Evolutionary conservation across 768 basidiomycete species (phyloP).

Genomic region (Lactifluus echinatus): DNA sequence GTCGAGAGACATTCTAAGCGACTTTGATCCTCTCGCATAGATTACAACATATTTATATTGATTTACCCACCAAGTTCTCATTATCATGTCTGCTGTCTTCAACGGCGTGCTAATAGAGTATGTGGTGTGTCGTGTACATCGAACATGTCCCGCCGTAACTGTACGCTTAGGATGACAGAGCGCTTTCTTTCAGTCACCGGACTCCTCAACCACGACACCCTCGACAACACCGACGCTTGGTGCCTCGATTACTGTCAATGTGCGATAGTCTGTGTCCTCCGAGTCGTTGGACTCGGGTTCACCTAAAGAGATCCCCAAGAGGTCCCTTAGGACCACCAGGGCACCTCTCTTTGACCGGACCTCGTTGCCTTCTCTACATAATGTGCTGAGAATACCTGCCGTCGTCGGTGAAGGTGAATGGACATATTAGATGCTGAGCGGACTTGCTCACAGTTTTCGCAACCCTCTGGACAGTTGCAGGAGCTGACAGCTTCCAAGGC

Average conservation of each 20-base stretch:
- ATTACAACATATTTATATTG: not conserved
- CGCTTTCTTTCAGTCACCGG: not conserved
- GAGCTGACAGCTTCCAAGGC: conserved; percentile 48
- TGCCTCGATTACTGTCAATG: conserved; percentile 49
- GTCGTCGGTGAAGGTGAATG: not conserved
- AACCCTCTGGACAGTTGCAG: conserved; percentile 66
- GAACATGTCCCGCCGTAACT: not conserved
- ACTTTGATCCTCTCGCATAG: conserved; percentile 71
- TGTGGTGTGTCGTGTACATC: not conserved
- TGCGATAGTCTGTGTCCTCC: conserved; percentile 18
- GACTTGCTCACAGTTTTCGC: conserved; percentile 49
- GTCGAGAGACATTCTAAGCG: conserved; percentile 66
- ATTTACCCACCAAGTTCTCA: not conserved
- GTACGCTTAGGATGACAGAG: not conserved
- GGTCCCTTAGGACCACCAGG: conserved; percentile 48
- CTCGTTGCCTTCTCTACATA: conserved; percentile 64
- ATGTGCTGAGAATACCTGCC: conserved; percentile 56
- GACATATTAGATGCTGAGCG: not conserved
- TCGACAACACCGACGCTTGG: conserved; percentile 33
- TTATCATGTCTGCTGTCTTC: not conserved
- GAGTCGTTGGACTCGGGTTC: conserved; percentile 28
- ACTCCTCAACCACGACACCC: conserved; percentile 11
- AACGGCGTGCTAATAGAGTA: not conserved
- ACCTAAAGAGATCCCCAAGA: conserved; percentile 40
- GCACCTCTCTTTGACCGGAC: conserved; percentile 75